Base-by-base conservation (phyloP, 2,329 filamentous ascomycete genomes). In the Sporothrix schenckii region DNA sequence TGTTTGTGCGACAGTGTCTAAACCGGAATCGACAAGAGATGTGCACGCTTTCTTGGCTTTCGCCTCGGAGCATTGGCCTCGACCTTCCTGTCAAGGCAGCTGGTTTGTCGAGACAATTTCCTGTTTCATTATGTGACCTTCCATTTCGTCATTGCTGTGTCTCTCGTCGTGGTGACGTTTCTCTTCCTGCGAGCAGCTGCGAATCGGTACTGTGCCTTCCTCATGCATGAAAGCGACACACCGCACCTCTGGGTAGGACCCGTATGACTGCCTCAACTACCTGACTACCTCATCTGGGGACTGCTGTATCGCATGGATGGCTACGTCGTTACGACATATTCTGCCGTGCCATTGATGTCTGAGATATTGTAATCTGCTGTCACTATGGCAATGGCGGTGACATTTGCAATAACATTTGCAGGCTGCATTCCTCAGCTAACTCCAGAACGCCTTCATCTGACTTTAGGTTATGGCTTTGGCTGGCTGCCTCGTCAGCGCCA, bases 401-500 rank as follows among this genome's bases (percentile, higher is more conserved):
- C 41, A 7, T 34, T 34, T 34, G 34, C 34, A 34, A 7, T 34
- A 9, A 7, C 5, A 34, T 34, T 34, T 50, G 24, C 61, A 16
- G 61, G 44, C 19, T 41, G n/a, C 68, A 54, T 69, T 65, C 56
- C 67, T 61, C 44, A 50, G 44, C 39, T 2, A 19, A 19, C 52
- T 41, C 56, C 41, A 50, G 13, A 9, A 47, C 60, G 24, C 41
- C 60, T n/a, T n/a, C 41, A n/a, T 60, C 56, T 7, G 27, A 13
- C 27, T 21, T 21, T 5, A 16, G 11, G 21, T 16, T 7, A 27
- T 60, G 34, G 34, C 21, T 19, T 24, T 41, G 60, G 39, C 44
- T 19, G 49, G 63, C 47, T 54, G 65, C 50, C 65, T 67, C 50
- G 34, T 65, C 65, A 67, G 7, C 50, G 65, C 65, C 65, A 67